phyloP scores from a whole-genome alignment of 768 basidiomycete species.

The Naganishia kalamii region DNA sequence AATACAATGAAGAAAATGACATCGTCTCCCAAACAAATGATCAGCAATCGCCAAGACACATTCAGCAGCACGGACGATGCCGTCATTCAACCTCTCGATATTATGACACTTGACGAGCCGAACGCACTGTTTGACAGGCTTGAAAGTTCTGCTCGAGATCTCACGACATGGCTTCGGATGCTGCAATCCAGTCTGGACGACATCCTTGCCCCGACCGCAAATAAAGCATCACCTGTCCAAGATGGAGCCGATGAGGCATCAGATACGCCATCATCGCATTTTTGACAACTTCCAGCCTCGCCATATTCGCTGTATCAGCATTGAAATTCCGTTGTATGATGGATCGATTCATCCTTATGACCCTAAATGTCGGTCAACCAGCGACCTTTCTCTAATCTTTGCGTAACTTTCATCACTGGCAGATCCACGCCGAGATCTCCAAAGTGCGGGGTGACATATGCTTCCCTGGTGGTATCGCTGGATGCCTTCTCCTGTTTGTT shows the following conservation, averaged over 20 bases:
- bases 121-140: slow-evolving; percentile 7
- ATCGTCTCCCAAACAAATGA: slow-evolving; percentile 45
- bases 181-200: slow-evolving; percentile 1
- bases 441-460: slow-evolving; percentile 76
- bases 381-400: slow-evolving; percentile 43
- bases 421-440: slow-evolving; percentile 82
- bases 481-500: slow-evolving; percentile 1
- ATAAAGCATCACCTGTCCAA: neutral
- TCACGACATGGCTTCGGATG: slow-evolving; percentile 3
- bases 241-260: neutral
- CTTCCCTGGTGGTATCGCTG: slow-evolving; percentile 50
- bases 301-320: neutral
- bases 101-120: slow-evolving; percentile 2
- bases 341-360: neutral
- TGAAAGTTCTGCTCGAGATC: neutral
- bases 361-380: slow-evolving; percentile 39
- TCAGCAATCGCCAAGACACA: slow-evolving; percentile 11
- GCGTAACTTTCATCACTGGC: slow-evolving; percentile 58
- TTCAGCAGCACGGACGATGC: neutral
- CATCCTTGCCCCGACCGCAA: neutral
- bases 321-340: neutral
- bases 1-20: slow-evolving; percentile 21
- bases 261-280: neutral
- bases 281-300: neutral
- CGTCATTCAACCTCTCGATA: neutral